Percentiles rank a stretch among this genome's conserved stretches.
phyloP scores from a whole-genome alignment of 2,329 filamentous ascomycete species.

The Alternaria dauci region DNA sequence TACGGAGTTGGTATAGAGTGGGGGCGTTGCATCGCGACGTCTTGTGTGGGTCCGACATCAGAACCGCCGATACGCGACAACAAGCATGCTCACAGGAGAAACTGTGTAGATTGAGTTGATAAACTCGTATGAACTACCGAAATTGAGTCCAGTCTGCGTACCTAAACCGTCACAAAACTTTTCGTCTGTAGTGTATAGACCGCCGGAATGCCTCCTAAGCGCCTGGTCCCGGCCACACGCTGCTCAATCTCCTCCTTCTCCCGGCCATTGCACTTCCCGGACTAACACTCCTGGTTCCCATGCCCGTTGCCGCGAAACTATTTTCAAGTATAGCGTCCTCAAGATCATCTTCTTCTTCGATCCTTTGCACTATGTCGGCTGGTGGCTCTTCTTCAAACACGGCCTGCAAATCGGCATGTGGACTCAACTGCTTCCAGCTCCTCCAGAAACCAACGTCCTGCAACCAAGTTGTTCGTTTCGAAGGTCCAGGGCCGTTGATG shows the following conservation, averaged over 20 bases:
- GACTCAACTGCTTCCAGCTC: constrained; percentile 71
- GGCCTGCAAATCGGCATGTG: constrained; percentile 74
- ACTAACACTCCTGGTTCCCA: constrained; percentile 39
- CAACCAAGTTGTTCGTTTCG: constrained; percentile 53
- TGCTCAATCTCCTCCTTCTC: constrained; percentile 47
- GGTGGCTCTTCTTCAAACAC: constrained; percentile 78
- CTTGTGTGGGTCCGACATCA: neutral
- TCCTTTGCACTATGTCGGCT: constrained; percentile 58
- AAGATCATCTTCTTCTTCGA: constrained; percentile 60
- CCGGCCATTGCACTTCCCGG: constrained; percentile 40
- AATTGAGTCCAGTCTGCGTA: neutral
- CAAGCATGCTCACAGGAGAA: neutral
- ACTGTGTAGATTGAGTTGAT: neutral
- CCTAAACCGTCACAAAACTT: neutral
- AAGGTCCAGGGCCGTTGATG: constrained; percentile 43
- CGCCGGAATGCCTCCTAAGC: constrained; percentile 3
- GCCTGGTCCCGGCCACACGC: constrained; percentile 44
- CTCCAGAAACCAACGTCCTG: constrained; percentile 60
- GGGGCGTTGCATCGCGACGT: constrained; percentile 1
- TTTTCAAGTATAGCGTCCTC: constrained; percentile 55
- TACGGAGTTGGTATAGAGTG: constrained; percentile 5
- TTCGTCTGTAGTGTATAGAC: neutral
- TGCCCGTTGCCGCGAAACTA: constrained; percentile 42
- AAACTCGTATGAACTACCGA: neutral
- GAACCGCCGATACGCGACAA: neutral